Base-by-base conservation (phyloP, 371 early-diverging fungal genomes). In the Umbelopsis sp. region DNA sequence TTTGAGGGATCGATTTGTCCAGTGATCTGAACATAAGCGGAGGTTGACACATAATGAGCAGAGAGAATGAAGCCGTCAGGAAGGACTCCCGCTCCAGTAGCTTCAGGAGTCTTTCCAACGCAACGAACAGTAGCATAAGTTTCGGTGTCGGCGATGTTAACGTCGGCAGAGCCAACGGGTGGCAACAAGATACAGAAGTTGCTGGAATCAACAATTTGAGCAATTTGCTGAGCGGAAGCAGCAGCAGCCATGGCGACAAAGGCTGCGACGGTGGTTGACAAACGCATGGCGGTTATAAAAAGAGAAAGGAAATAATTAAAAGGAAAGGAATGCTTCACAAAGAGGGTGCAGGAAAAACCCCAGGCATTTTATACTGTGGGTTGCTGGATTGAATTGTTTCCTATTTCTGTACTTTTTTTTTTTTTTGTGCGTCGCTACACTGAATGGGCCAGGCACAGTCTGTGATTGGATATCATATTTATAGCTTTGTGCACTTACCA, bases 111-210 rank as follows among this genome's bases (percentile, higher is more conserved):
- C 12, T 50, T 69, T 8, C 75, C 80, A 48, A 85, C 78, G 73
- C 89, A 89, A 69, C 80, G 86, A 3, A 81, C 76, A 35, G 80
- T 65, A 37, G 82, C 86, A 45, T 72, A 62, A 65, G 75, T 76
- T 72, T 86, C 87, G 44, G 78, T 80, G 14, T 75, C 78, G 14
- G 84, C 67, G 63, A 89, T 86, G 50, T 70, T 73, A 10, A 80
- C 80, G 50, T 79, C 72, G 4, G 72, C 72, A 0, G 71, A 69
- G 16, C 74, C 77, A n/a, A 72, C 10, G 44, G 84, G 86, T 8
- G 89, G 89, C 35, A 89, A 68, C 63, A 86, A 86, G 2, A 81
- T 68, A 70, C 89, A 89, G 45, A 82, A 86, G 63, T 82, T 74
- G 67, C 67, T 71, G 9, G 70, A 79, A 65, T 79, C 80, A 24